phyloP scores from a whole-genome alignment of 1,284 basidiomycete species.

The Coniferiporia weirii region DNA sequence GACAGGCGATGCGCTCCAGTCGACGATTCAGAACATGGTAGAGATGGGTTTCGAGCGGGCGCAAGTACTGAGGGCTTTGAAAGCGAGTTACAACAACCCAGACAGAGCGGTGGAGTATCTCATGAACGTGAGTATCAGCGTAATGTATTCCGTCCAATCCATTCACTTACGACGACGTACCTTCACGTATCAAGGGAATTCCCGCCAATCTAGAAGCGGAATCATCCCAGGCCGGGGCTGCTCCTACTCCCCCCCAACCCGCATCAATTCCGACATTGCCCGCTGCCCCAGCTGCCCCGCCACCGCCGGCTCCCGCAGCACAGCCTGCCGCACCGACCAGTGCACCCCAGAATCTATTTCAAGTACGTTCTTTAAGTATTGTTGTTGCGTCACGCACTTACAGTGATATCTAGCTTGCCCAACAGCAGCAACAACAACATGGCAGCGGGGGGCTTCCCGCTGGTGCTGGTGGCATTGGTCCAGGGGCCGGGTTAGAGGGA shows the following conservation, averaged over 20 bases:
- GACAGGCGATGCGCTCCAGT: conserved; percentile 71
- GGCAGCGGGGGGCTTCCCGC: conserved; percentile 23
- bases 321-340: conserved; percentile 33
- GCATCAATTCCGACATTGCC: conserved; percentile 30
- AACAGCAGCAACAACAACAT: conserved; percentile 60
- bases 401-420: conserved; percentile 48
- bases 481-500: conserved; percentile 44
- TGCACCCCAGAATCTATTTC: conserved; percentile 70
- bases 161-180: background rate
- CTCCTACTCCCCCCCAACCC: conserved; percentile 29
- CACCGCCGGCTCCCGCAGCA: conserved; percentile 25
- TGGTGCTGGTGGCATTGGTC: conserved; percentile 30
- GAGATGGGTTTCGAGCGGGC: conserved; percentile 95
- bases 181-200: conserved; percentile 56
- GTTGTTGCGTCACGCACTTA: conserved; percentile 7
- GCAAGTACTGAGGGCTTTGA: conserved; percentile 80
- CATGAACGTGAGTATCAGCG: conserved; percentile 67
- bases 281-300: conserved; percentile 32
- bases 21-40: conserved; percentile 76
- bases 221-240: conserved; percentile 33
- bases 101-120: conserved; percentile 98
- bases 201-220: conserved; percentile 65
- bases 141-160: conserved; percentile 1
- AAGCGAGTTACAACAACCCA: conserved; percentile 97
- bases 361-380: conserved; percentile 36